phyloP scores from a whole-genome alignment of 257 asterid genomes.

The Jacaranda mimosifolia region DNA sequence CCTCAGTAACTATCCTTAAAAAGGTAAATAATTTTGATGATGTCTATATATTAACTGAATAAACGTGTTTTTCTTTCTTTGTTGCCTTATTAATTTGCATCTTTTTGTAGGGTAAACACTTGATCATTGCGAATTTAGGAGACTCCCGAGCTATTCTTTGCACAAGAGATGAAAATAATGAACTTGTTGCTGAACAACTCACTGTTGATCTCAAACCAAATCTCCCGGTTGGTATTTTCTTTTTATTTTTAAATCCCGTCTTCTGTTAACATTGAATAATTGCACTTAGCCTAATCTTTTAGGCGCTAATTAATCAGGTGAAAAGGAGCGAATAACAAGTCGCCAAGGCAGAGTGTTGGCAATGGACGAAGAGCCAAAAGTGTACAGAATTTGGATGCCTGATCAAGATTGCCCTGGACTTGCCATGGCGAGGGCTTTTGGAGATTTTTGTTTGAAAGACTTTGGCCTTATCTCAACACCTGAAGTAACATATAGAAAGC shows the following conservation, averaged over 20 bases:
- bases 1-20: constrained; percentile 71
- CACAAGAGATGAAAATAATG: constrained; percentile 58
- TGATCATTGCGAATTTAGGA: constrained; percentile 77
- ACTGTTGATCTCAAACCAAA: constrained; percentile 88
- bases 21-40: constrained; percentile 48
- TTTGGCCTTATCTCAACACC: constrained; percentile 86
- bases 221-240: constrained; percentile 57
- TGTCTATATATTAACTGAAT: neutral
- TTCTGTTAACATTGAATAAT: too few relatives aligned
- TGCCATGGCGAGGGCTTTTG: constrained; percentile 96
- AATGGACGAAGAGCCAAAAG: constrained; percentile 82
- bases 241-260: too few relatives aligned
- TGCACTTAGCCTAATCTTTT: neutral
- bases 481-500: constrained; percentile 58
- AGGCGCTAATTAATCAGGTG: constrained; percentile 50
- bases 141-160: constrained; percentile 87
- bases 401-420: constrained; percentile 93
- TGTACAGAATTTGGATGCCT: constrained; percentile 90
- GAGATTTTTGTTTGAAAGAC: constrained; percentile 91
- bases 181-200: constrained; percentile 71
- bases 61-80: neutral
- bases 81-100: neutral
- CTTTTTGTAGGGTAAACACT: constrained; percentile 65
- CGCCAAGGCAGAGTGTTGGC: constrained; percentile 85
- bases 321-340: constrained; percentile 61